Evolutionary conservation across 2,329 filamentous ascomycete genomes (phyloP).

Genomic region (Ophiostoma quercus): DNA sequence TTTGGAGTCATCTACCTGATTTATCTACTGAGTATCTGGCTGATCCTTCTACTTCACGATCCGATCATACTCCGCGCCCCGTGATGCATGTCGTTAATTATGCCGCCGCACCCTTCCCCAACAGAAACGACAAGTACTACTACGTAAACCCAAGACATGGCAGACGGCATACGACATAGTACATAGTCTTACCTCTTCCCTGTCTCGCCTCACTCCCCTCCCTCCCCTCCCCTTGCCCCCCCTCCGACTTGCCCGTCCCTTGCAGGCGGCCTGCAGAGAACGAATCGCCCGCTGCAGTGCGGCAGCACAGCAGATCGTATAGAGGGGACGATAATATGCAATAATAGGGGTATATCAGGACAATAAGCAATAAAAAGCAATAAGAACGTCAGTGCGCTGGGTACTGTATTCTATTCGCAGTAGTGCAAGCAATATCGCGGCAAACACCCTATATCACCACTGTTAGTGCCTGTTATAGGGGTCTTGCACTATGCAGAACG

Average conservation of each 20-base stretch:
- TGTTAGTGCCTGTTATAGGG: not conserved
- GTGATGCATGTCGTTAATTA: constrained; percentile 2
- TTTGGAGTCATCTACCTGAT: too few relatives aligned
- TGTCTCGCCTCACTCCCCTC: not conserved
- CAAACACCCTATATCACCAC: not conserved
- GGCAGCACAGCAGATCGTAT: constrained; percentile 22
- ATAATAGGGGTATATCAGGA: not conserved
- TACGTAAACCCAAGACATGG: not conserved
- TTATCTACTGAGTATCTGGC: not conserved
- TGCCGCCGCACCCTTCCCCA: constrained; percentile 7
- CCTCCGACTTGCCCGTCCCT: constrained; percentile 15
- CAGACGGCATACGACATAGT: not conserved
- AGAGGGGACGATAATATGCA: not conserved
- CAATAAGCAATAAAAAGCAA: not conserved
- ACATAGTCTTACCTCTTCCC: not conserved
- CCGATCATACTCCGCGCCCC: not conserved
- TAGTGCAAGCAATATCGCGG: not conserved
- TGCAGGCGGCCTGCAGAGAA: constrained; percentile 15
- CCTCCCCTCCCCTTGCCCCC: not conserved
- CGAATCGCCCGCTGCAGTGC: constrained; percentile 21
- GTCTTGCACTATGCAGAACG: not conserved
- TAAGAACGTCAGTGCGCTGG: constrained; percentile 2
- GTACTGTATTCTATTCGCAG: not conserved
- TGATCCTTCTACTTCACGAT: not conserved
- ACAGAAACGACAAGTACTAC: constrained; percentile 9